Percentiles rank a stretch among this genome's conserved stretches.
phyloP scores from a whole-genome alignment of 169 alveolate genomes.

The Plasmodium yoelii region DNA sequence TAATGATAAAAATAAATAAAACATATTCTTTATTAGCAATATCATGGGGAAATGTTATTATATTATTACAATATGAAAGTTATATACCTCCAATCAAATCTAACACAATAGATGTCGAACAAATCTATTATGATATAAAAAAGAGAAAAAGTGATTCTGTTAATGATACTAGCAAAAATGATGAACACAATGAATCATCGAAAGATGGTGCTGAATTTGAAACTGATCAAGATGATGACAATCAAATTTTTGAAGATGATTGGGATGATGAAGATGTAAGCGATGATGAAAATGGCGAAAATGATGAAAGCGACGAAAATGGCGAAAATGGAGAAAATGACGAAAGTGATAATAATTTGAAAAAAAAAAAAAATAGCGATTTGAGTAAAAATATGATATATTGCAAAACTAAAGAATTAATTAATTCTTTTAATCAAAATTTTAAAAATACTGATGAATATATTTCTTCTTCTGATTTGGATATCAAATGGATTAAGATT shows the following conservation, averaged over 20 bases:
- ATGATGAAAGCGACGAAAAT: neutral
- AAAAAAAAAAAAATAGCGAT: conserved; percentile 1
- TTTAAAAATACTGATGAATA: conserved; percentile 57
- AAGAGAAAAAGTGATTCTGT: neutral
- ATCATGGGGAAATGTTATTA: conserved; percentile 14
- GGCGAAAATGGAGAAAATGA: neutral
- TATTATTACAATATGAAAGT: conserved; percentile 53
- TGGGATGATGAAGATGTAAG: conserved; percentile 8
- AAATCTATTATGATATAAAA: conserved; percentile 9
- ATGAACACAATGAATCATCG: neutral
- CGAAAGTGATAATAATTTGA: neutral
- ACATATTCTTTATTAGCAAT: conserved; percentile 49
- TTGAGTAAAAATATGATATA: conserved; percentile 26
- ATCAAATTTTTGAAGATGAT: conserved; percentile 18
- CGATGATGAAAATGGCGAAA: neutral
- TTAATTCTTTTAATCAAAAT: conserved; percentile 37
- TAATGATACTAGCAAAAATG: neutral
- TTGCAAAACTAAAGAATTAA: conserved; percentile 52
- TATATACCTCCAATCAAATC: conserved; percentile 45
- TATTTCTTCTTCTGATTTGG: conserved; percentile 37
- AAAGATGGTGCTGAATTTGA: conserved; percentile 2
- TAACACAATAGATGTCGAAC: conserved; percentile 4
- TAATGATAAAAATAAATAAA: conserved; percentile 60
- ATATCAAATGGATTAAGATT: conserved; percentile 46
- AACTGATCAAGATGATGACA: conserved; percentile 9